Conservation (phyloP, 352 stramenopile genomes). For the Phytophthora chlamydospora region DNA sequence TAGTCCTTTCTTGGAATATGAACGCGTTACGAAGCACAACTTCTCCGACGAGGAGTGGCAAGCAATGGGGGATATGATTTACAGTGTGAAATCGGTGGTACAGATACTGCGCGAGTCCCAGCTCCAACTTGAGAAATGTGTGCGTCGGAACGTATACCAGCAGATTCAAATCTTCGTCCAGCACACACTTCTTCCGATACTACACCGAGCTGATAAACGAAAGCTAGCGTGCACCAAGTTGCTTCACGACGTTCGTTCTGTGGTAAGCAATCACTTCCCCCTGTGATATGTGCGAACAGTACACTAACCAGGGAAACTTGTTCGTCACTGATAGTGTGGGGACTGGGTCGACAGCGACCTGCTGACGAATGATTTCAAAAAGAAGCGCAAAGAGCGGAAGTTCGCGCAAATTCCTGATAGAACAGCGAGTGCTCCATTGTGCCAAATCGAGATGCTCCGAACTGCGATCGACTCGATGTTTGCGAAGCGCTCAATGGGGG, state of each 20-base stretch:
- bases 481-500: slow-evolving; percentile 61
- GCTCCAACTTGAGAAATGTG: slow-evolving; percentile 37
- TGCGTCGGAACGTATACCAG: slow-evolving; percentile 69
- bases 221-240: slow-evolving; percentile 67
- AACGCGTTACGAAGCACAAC: slow-evolving; percentile 75
- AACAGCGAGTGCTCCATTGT: slow-evolving; percentile 35
- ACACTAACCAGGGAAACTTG: background rate
- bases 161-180: slow-evolving; percentile 77
- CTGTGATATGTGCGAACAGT: background rate
- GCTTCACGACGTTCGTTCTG: slow-evolving; percentile 71
- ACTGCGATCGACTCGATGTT: slow-evolving; percentile 69
- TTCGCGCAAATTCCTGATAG: slow-evolving; percentile 43
- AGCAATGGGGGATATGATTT: slow-evolving; percentile 67
- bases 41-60: slow-evolving; percentile 65
- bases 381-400: slow-evolving; percentile 50
- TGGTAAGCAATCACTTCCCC: slow-evolving; percentile 41
- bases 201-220: slow-evolving; percentile 88
- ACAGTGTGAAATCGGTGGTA: slow-evolving; percentile 72
- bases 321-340: slow-evolving; percentile 43
- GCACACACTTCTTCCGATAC: slow-evolving; percentile 70
- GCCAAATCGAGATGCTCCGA: slow-evolving; percentile 61
- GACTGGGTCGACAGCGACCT: slow-evolving; percentile 58
- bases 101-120: slow-evolving; percentile 46
- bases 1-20: slow-evolving; percentile 64
- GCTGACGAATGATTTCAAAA: slow-evolving; percentile 56